Evolutionary conservation across 2,329 filamentous ascomycete species (phyloP), one percentile per base, ranked within the genome.

Genomic region (Apiospora pterosperma): DNA sequence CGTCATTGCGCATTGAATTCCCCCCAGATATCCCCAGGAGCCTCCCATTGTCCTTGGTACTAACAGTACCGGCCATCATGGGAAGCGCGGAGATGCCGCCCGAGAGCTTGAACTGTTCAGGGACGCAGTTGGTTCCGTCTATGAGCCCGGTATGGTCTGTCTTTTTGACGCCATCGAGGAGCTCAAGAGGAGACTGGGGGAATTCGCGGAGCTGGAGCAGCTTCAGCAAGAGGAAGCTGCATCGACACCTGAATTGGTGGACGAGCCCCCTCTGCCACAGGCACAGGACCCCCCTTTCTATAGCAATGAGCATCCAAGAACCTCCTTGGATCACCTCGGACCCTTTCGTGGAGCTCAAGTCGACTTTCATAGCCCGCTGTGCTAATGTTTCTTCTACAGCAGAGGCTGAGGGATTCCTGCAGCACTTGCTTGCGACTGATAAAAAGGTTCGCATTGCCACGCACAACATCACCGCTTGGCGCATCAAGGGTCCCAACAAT

Each of bases 391-490:
- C 83, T 0, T 92, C 90, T 4, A 86, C 92, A 0, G 80, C 84
- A 0, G 86, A 96, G 76, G 95, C 94, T 2, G 86, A 88, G 65
- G 77, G 80, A 2, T 94, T 87, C 72, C 79, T 98, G 1, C 82
- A 87, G 52, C 89, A 96, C 75, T 84, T 99, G 1, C 83, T 97
- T 8, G 85, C 89, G 5, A 91, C 88, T 10, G 93, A 98, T 77
- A 93, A 91, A 78, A 93, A 92, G 70, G 90, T 93, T 39, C 90
- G 93, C n/a, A 82, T 85, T 59, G 96, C 96, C 5, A 93, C 95
- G 66, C 96, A 99, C 77, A 98, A 98, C 76, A 97, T 99, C 74
- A 94, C 91, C 23, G 95, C 95, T 1, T 98, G 93, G 92, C 87
- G 96, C 12, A 94, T 98, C 63, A 87, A 85, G 36, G 87, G 86